Evolutionary conservation across 2,329 filamentous ascomycete species (phyloP), one percentile per base, ranked within the genome.

Genomic region (Dothideomycetes sp.): DNA sequence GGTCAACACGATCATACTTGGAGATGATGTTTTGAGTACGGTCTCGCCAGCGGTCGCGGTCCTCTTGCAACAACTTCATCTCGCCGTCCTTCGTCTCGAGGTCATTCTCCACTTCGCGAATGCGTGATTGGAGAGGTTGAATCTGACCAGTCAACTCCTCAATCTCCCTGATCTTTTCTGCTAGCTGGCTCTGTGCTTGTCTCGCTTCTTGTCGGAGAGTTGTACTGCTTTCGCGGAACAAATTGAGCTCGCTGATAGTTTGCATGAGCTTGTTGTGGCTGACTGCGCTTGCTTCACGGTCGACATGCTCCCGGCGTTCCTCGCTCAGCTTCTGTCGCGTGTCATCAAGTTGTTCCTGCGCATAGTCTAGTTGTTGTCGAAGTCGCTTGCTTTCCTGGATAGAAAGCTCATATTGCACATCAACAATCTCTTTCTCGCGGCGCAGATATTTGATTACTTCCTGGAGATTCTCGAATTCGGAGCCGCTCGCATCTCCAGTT

Each of bases 381-480:
- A 95, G 64, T 40, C 91, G 79, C 63, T 93, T 94, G 40, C 78
- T 73, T 62, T 98, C 91, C 53, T 94, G 85, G 1, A 80, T 73
- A 53, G 89, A 88, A 31, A 96, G 71, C 51, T 95, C 88, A 53
- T 87, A 84, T 55, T 96, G 89, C n/a, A 95, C 85, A 52, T 98
- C 89, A 7, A 95, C 74, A 49, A 98, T 96, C 58, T 96, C 91
- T 68, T 96, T 98, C 64, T 98, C 93, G 29, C 86, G 82, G 32
- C 89, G 82, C 46, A 98, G 69, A 60, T 91, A 98, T 47, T 77
- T 82, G 63, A 94, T 93, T 43, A 98, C 76, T 54, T 96, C 89
- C 47, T 91, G 83, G 8, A 94, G 74, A 24, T 76, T 69, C 36
- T 77, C 71, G 12, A 45, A 42, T 4, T 74, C 64, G 5, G 70